Percentiles rank a stretch among this genome's conserved stretches.
These are phyloP conservation scores for Escallonia herrerae DNA, from an alignment of 129 eudicot species.

Conservation along the genomic window DNA sequence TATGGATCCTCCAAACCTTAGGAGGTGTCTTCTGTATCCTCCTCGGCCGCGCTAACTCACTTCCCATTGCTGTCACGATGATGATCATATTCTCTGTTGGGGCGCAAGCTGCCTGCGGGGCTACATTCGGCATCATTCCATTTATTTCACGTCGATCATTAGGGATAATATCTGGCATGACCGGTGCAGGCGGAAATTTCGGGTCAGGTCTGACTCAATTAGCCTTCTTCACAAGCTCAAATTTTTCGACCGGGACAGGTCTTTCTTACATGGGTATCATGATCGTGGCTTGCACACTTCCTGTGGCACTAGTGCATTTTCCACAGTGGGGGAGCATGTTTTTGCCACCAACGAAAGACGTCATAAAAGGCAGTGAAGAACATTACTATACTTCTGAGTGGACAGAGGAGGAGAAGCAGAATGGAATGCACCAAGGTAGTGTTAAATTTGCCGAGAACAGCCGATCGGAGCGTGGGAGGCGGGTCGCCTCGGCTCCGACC, in stretches of 20 bases:
- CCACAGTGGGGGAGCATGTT: constrained; percentile 82
- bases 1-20: constrained; percentile 74
- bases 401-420: constrained; percentile 59
- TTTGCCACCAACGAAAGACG: constrained; percentile 33
- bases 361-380: constrained; percentile 38
- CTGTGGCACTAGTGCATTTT: constrained; percentile 56
- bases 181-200: constrained; percentile 88
- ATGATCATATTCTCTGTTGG: constrained; percentile 79
- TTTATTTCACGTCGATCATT: constrained; percentile 73
- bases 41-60: constrained; percentile 51
- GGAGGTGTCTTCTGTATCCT: constrained; percentile 70
- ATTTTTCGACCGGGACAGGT: constrained; percentile 44
- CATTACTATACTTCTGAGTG: constrained; percentile 55
- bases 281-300: constrained; percentile 48
- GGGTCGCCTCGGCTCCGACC: constrained; percentile 42
- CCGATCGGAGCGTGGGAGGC: constrained; percentile 62
- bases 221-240: constrained; percentile 50
- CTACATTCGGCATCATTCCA: constrained; percentile 79
- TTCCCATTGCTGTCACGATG: constrained; percentile 45
- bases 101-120: constrained; percentile 93
- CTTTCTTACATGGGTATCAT: constrained; percentile 61
- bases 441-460: constrained; percentile 67
- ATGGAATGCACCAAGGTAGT: constrained; percentile 73
- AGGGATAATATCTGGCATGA: constrained; percentile 73
- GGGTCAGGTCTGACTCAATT: constrained; percentile 74